A percentile compares a stretch with the other conserved stretches of the same genome.
Conservation (phyloP, 768 basidiomycete genomes). For the Crassisporium funariophilum region DNA sequence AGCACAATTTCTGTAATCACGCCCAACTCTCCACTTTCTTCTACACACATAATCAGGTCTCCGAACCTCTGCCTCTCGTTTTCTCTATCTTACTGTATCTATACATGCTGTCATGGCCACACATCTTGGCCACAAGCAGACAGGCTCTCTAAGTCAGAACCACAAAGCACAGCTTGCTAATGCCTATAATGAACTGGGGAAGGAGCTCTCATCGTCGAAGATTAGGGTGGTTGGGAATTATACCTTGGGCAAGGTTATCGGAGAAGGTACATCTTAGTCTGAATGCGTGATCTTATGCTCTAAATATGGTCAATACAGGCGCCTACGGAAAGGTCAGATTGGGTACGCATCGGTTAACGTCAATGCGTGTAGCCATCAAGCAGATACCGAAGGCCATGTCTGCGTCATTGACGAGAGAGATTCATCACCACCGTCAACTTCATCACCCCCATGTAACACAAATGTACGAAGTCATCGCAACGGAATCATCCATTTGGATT, state of each 20-base stretch:
- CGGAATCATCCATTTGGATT: constrained; percentile 94
- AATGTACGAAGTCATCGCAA: constrained; percentile 97
- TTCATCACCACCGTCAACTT: constrained; percentile 96
- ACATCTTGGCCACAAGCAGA: constrained; percentile 58
- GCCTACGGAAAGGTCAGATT: constrained; percentile 95
- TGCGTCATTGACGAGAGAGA: constrained; percentile 90
- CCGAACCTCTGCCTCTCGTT: constrained; percentile 37
- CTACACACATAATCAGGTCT: constrained; percentile 25
- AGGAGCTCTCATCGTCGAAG: constrained; percentile 89
- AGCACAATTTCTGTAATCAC: constrained; percentile 5
- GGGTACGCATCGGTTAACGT: constrained; percentile 91
- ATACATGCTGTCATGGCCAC: constrained; percentile 51
- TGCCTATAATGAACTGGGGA: constrained; percentile 97
- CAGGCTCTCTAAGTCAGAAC: constrained; percentile 67
- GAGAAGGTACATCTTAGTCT: constrained; percentile 69
- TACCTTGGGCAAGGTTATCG: constrained; percentile 90
- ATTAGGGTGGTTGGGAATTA: constrained; percentile 94
- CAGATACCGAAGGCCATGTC: constrained; percentile 96
- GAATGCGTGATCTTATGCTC: constrained; percentile 1
- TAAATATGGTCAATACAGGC: constrained; percentile 47
- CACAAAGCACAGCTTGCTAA: constrained; percentile 88
- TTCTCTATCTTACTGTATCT: constrained; percentile 31
- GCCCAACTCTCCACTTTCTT: constrained; percentile 5
- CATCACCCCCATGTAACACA: constrained; percentile 96
- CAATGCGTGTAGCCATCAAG: constrained; percentile 93